These are phyloP conservation scores for Penicillium cataractarum DNA, from an alignment of 495 filamentous ascomycete species.

Conservation along the genomic window DNA sequence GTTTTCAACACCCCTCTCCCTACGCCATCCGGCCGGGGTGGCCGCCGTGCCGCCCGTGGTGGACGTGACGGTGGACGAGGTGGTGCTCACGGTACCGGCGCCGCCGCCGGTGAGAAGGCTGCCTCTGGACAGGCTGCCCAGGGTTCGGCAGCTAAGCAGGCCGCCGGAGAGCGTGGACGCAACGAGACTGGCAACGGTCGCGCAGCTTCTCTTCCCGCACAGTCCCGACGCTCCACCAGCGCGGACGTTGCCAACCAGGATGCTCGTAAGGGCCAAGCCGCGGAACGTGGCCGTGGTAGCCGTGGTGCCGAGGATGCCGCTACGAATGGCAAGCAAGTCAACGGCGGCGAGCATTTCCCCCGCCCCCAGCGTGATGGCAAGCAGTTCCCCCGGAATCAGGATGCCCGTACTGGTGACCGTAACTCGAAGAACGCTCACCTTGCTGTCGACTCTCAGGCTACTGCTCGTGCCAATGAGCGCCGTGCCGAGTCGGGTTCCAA, in stretches of 20 bases:
- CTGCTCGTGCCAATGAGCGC: slow-evolving; percentile 38
- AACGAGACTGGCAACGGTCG: slow-evolving; percentile 42
- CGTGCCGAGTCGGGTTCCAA: slow-evolving; percentile 45
- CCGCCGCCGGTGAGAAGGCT: slow-evolving; percentile 47
- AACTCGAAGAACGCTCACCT: slow-evolving; percentile 33
- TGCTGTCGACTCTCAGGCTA: slow-evolving; percentile 41
- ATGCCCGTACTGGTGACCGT: slow-evolving; percentile 37
- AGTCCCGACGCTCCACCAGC: slow-evolving; percentile 43
- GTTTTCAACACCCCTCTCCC: slow-evolving; percentile 83
- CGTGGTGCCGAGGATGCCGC: slow-evolving; percentile 40
- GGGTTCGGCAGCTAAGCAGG: slow-evolving; percentile 37
- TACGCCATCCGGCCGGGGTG: slow-evolving; percentile 58
- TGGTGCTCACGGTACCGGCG: slow-evolving; percentile 47
- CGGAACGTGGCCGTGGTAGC: slow-evolving; percentile 38
- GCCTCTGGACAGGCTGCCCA: slow-evolving; percentile 35
- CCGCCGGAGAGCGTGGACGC: slow-evolving; percentile 41
- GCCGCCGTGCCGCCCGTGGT: slow-evolving; percentile 57
- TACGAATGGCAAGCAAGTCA: slow-evolving; percentile 28
- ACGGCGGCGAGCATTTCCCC: slow-evolving; percentile 35
- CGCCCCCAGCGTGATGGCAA: slow-evolving; percentile 43
- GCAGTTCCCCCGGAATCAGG: slow-evolving; percentile 39
- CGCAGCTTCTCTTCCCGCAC: slow-evolving; percentile 48
- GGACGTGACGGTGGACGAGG: slow-evolving; percentile 60
- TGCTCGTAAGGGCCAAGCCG: slow-evolving; percentile 37
- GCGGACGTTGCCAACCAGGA: slow-evolving; percentile 38